Percentiles rank a stretch among this genome's conserved stretches.
Conservation (phyloP, 495 filamentous ascomycete genomes). For the Collariella sp. region DNA sequence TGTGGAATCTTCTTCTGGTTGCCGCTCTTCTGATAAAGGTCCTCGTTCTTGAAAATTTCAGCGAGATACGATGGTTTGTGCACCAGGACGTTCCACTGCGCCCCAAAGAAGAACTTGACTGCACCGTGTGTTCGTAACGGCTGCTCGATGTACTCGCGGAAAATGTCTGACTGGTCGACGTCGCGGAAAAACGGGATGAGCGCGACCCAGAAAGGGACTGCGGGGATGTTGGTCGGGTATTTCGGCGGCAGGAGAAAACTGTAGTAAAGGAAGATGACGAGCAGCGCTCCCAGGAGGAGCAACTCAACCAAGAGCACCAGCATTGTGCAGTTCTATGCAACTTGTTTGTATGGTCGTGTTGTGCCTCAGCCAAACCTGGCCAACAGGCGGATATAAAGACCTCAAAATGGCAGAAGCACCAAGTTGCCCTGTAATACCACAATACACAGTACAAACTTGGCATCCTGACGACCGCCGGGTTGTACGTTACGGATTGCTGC, state of each 20-base stretch:
- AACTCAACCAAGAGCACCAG: constrained; percentile 1
- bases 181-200: constrained; percentile 25
- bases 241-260: constrained; percentile 10
- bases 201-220: constrained; percentile 23
- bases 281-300: neutral
- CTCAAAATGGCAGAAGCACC: too few species aligned
- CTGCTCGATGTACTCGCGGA: constrained; percentile 21
- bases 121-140: constrained; percentile 33
- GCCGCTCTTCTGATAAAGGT: constrained; percentile 36
- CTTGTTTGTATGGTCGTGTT: neutral
- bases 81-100: constrained; percentile 15
- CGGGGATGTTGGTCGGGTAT: constrained; percentile 20
- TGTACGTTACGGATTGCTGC: too few species aligned
- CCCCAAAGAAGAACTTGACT: constrained; percentile 34
- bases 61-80: constrained; percentile 32
- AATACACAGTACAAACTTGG: too few species aligned
- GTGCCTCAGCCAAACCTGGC: too few species aligned
- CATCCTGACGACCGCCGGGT: too few species aligned
- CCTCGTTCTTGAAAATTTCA: constrained; percentile 41
- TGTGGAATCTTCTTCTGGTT: constrained; percentile 43
- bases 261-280: neutral
- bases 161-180: constrained; percentile 27
- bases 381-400: too few species aligned
- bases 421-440: too few species aligned
- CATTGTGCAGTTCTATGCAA: too few species aligned